Base-by-base conservation (phyloP, 352 stramenopile genomes). In the Globisporangium emineosum region DNA sequence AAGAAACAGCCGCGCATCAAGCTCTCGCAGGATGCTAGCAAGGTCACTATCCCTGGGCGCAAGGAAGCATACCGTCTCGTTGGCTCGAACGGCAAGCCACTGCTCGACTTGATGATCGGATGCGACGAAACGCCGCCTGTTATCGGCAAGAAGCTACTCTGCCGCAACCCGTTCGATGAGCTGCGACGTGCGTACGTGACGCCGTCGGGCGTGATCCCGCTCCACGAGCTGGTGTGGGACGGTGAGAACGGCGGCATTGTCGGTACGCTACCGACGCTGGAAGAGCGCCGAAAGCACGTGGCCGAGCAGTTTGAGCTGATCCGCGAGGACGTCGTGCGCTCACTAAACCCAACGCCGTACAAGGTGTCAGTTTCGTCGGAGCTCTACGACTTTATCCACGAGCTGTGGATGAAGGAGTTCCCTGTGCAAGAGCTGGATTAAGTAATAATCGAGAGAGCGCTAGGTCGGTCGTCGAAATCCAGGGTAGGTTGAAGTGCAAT, bases 1-100 rank as follows among this genome's bases (percentile, higher is more conserved):
- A 92, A 98, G 63, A 91, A 86, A 25, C 69, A 90, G 64, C 93
- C 98, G 17, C 85, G 97, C 51, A 99, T 99, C 65, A 99, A 99
- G 79, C 76, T 99, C 32, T 98, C 91, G 25, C 86, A 99, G 77
- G 97, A 99, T 55, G 82, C 97, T 29, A 93, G 78, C 59, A 99
- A 99, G 70, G 96, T 98, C 27, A 97, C 91, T 53, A 95, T 97
- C 53, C 91, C 91, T 5, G 89, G 88, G 2, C 84, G 87, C 50
- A 97, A 97, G 75, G 76, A 94, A 29, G 90, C 89, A 7, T 98
- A 97, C 70, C 89, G 94, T 60, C 79, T 98, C 17, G 80, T 98
- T 33, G 91, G 90, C 29, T 75, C 76, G 32, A 96, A 98, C 65
- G 90, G 86, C 53, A 84, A 88, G 42, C 84, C 91, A 35, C 76